phyloP scores from a whole-genome alignment of 169 alveolate genomes.

The Cryptosporidium ubiquitum region DNA sequence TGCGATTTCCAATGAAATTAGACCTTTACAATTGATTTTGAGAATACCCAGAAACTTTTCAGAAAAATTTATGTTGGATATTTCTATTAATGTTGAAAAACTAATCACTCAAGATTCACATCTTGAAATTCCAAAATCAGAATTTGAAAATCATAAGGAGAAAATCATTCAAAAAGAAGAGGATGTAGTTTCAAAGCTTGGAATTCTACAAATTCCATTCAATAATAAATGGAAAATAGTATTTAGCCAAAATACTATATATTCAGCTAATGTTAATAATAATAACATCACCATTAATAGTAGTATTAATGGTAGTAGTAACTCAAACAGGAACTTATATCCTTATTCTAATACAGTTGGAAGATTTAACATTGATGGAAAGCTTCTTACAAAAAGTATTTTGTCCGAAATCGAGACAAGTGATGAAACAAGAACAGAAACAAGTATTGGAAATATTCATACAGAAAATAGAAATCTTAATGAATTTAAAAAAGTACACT shows the following conservation, averaged over 20 bases:
- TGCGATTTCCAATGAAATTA: constrained; percentile 26
- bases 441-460: neutral
- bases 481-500: neutral
- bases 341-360: neutral
- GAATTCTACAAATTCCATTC: neutral
- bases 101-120: neutral
- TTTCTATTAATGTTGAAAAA: neutral
- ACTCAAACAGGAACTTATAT: neutral
- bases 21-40: constrained; percentile 26
- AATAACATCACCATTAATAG: neutral
- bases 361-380: neutral
- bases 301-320: neutral
- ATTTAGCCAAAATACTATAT: neutral
- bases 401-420: neutral
- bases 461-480: neutral
- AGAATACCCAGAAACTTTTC: constrained; percentile 11
- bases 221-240: neutral
- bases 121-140: neutral
- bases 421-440: neutral
- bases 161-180: neutral
- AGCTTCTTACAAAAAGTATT: neutral
- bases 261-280: neutral
- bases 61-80: neutral
- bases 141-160: neutral
- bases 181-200: neutral